Percentiles rank a stretch among this genome's conserved stretches.
Evolutionary conservation across 1,284 basidiomycete species (phyloP).

Genomic region (Pseudozyma flocculosa): DNA sequence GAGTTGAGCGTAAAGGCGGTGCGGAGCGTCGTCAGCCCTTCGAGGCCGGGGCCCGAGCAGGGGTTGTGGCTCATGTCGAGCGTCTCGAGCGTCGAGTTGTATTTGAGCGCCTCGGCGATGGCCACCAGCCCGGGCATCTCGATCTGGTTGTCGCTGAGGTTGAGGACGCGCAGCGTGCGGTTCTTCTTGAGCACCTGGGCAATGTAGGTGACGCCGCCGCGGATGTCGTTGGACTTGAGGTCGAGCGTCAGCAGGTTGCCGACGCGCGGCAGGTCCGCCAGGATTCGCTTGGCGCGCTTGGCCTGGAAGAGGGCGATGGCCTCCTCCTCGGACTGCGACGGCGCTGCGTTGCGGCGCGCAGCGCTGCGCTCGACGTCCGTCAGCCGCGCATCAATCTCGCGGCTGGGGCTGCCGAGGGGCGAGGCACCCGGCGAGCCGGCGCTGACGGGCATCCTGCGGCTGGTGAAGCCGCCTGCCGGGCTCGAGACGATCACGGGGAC

Average conservation of each 20-base stretch:
- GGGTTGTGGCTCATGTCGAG: conserved; percentile 91
- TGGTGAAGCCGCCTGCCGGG: conserved; percentile 46
- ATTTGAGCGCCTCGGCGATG: conserved; percentile 91
- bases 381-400: conserved; percentile 21
- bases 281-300: conserved; percentile 38
- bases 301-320: conserved; percentile 37
- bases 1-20: conserved; percentile 91
- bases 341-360: conserved; percentile 11
- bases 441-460: conserved; percentile 31
- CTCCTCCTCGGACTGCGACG: conserved; percentile 31
- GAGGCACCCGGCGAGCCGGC: conserved; percentile 1
- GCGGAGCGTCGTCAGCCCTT: conserved; percentile 66
- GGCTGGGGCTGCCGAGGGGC: conserved; percentile 14
- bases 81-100: conserved; percentile 89
- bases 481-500: conserved; percentile 45
- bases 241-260: conserved; percentile 85
- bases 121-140: conserved; percentile 76
- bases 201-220: conserved; percentile 78
- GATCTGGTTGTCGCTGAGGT: conserved; percentile 89
- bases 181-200: conserved; percentile 95
- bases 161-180: conserved; percentile 87
- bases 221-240: conserved; percentile 84
- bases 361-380: conserved; percentile 22
- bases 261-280: conserved; percentile 73
- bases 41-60: conserved; percentile 80